Conservation (phyloP, 176 grass and related monocot species). For the Zoysia pacifica region DNA sequence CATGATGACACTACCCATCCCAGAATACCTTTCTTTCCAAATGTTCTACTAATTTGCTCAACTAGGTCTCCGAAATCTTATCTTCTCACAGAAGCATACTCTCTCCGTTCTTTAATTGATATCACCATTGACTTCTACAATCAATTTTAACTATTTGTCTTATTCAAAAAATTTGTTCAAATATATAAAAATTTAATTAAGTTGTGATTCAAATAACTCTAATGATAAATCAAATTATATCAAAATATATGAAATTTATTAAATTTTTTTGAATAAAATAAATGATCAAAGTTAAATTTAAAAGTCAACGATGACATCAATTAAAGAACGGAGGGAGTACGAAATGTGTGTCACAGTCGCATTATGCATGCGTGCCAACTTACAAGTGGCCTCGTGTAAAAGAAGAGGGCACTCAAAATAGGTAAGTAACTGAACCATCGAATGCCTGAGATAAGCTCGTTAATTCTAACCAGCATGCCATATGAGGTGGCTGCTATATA, state of each 20-base stretch:
- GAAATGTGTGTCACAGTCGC: constrained; percentile 9
- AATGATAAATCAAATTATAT: no score
- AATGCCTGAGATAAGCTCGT: neutral
- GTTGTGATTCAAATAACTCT: no score
- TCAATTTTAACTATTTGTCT: no score
- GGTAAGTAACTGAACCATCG: neutral
- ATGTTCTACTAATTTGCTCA: constrained; percentile 24
- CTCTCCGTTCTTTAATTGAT: no score
- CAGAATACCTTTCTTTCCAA: neutral
- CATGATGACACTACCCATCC: constrained; percentile 7
- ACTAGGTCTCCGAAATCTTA: constrained; percentile 18
- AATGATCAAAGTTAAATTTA: no score
- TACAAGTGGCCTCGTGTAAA: neutral
- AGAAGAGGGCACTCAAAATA: constrained; percentile 20
- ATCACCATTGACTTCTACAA: no score
- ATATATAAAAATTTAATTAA: no score
- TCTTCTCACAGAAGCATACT: neutral
- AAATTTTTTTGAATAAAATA: no score
- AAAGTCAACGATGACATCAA: no score
- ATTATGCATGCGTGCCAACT: constrained; percentile 21
- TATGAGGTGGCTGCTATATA: neutral
- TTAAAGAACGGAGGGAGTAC: neutral
- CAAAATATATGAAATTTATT: no score
- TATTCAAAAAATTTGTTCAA: no score
- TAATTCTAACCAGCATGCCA: neutral